These are phyloP conservation scores for Cercophora scortea DNA, from an alignment of 495 filamentous ascomycete species.

Conservation along the genomic window DNA sequence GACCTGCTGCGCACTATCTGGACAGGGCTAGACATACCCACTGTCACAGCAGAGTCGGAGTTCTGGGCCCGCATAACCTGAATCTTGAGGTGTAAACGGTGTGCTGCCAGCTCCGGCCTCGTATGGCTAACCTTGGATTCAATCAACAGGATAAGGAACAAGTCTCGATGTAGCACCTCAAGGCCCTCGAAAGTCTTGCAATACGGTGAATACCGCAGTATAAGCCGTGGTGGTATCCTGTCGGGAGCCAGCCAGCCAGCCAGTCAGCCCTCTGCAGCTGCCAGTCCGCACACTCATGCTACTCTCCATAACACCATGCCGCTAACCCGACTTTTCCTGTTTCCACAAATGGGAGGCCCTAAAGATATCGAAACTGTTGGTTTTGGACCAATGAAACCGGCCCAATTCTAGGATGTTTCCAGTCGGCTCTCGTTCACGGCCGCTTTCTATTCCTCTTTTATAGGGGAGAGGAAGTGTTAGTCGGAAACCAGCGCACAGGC, in stretches of 20 bases:
- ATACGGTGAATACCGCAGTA: constrained; percentile 1
- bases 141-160: too few relatives aligned
- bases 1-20: constrained; percentile 7
- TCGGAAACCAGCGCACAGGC: constrained; percentile 7
- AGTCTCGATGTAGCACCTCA: too few relatives aligned
- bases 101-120: too few relatives aligned
- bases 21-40: constrained; percentile 8
- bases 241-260: background rate
- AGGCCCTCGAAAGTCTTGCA: constrained; percentile 4
- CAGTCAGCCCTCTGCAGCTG: background rate
- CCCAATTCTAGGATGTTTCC: constrained; percentile 1
- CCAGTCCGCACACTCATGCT: background rate
- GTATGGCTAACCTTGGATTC: too few relatives aligned
- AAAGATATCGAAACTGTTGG: background rate
- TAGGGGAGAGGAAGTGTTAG: background rate
- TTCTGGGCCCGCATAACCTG: constrained; percentile 11
- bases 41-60: constrained; percentile 3
- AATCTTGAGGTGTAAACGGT: background rate
- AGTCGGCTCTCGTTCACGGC: background rate
- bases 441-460: background rate
- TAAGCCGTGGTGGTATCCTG: constrained; percentile 2
- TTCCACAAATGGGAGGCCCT: constrained; percentile 6
- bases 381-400: constrained; percentile 7
- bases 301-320: background rate
- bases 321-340: background rate